These are phyloP conservation scores for Aristolochia californica DNA, from an alignment of 164 flowering plant species.

Conservation along the genomic window DNA sequence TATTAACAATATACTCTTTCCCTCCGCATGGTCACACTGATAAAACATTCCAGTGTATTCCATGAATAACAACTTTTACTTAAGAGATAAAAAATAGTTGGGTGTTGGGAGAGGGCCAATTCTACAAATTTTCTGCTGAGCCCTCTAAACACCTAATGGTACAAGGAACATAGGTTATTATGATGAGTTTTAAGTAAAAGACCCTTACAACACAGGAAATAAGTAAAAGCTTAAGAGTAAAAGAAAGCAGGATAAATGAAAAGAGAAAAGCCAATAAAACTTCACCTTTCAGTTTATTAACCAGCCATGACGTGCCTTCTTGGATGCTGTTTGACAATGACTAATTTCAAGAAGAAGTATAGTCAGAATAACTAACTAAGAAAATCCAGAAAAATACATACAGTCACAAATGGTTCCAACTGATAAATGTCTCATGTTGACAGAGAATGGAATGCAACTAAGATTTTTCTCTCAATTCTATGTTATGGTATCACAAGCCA, in stretches of 20 bases:
- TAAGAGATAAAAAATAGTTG: neutral
- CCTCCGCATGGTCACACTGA: too few species aligned
- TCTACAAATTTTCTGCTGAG: too few species aligned
- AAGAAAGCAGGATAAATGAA: neutral
- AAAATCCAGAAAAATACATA: neutral
- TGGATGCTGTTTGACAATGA: conserved; percentile 52
- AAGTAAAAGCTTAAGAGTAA: neutral
- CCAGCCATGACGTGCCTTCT: conserved; percentile 73
- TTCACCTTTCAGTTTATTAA: conserved; percentile 68
- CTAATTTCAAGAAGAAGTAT: conserved; percentile 16
- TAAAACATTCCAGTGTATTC: neutral
- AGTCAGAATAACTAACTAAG: neutral
- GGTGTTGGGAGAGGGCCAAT: too few species aligned
- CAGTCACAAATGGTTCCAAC: neutral
- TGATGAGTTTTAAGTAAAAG: neutral
- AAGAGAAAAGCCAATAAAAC: neutral
- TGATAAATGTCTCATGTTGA: too few species aligned
- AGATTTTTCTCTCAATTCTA: too few species aligned
- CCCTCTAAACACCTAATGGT: too few species aligned
- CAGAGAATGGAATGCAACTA: too few species aligned
- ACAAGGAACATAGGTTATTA: neutral
- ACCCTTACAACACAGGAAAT: neutral
- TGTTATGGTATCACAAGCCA: too few species aligned
- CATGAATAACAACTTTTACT: neutral
- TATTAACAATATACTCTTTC: too few species aligned